Evolutionary conservation across 2,329 filamentous ascomycete genomes (phyloP).

Genomic region (Paracoccidioides lutzii): DNA sequence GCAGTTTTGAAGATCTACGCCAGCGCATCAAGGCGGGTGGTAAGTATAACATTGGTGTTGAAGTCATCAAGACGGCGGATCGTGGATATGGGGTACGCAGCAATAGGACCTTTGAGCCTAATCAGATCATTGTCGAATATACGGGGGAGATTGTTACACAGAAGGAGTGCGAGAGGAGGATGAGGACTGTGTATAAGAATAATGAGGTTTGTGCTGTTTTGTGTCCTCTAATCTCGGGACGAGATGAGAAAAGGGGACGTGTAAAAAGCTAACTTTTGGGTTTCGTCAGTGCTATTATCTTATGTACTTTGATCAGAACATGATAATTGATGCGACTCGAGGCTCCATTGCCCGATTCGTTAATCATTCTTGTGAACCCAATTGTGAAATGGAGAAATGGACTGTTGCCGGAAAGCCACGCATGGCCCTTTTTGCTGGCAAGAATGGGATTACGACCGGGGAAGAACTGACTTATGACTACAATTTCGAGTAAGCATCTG

Average conservation of each 20-base stretch:
- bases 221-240: background rate
- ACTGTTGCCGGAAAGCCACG: conserved; percentile 84
- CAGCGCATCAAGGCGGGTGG: conserved; percentile 64
- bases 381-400: conserved; percentile 97
- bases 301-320: conserved; percentile 96
- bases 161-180: conserved; percentile 80
- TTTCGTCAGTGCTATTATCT: conserved; percentile 74
- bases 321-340: conserved; percentile 94
- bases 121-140: conserved; percentile 97
- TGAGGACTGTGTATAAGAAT: conserved; percentile 87
- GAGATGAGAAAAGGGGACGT: too few relatives aligned
- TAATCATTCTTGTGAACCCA: conserved; percentile 93
- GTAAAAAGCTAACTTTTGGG: background rate
- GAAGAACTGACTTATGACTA: conserved; percentile 95
- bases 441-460: conserved; percentile 79
- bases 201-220: conserved; percentile 56
- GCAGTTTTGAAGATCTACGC: conserved; percentile 69
- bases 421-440: conserved; percentile 92
- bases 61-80: conserved; percentile 81
- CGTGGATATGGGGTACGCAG: conserved; percentile 85
- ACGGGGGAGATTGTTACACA: conserved; percentile 96
- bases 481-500: conserved; percentile 49
- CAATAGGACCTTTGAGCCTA: conserved; percentile 72
- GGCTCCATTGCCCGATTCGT: conserved; percentile 95
- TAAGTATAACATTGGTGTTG: conserved; percentile 83